Evolutionary conservation across 2,329 filamentous ascomycete genomes (phyloP).

Genomic region (Fusarium fracticaudum): DNA sequence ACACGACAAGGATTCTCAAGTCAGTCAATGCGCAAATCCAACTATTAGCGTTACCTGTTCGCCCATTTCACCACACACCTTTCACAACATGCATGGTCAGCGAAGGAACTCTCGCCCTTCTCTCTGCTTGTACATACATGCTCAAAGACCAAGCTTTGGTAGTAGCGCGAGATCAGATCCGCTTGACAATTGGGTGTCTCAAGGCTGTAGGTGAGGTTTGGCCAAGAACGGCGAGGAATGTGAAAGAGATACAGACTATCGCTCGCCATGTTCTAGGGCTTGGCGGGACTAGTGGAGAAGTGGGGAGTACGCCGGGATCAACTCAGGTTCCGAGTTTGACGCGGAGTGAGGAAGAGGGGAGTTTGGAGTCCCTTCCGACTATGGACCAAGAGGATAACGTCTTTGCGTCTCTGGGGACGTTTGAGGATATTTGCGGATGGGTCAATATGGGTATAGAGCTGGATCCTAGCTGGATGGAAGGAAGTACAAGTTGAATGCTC

Average conservation of each 20-base stretch:
- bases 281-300: background rate
- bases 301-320: background rate
- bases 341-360: background rate
- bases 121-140: slow-evolving; percentile 27
- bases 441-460: background rate
- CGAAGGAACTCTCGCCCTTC: slow-evolving; percentile 22
- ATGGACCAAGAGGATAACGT: background rate
- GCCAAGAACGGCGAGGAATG: slow-evolving; percentile 26
- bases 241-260: slow-evolving; percentile 32
- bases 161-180: slow-evolving; percentile 25
- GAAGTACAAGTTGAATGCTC: background rate
- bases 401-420: background rate
- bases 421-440: slow-evolving; percentile 23
- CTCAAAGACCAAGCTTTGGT: slow-evolving; percentile 2
- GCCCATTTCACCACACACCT: slow-evolving; percentile 19
- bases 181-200: slow-evolving; percentile 28
- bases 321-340: slow-evolving; percentile 1
- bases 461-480: background rate
- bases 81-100: slow-evolving; percentile 34
- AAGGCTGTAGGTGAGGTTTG: slow-evolving; percentile 17
- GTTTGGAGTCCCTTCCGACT: background rate
- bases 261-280: slow-evolving; percentile 28
- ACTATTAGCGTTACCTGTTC: slow-evolving; percentile 4
- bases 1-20: slow-evolving; percentile 18
- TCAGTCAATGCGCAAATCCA: slow-evolving; percentile 31